phyloP scores from a whole-genome alignment of 192 early-diverging fungal species.

The Podila clonocystis region DNA sequence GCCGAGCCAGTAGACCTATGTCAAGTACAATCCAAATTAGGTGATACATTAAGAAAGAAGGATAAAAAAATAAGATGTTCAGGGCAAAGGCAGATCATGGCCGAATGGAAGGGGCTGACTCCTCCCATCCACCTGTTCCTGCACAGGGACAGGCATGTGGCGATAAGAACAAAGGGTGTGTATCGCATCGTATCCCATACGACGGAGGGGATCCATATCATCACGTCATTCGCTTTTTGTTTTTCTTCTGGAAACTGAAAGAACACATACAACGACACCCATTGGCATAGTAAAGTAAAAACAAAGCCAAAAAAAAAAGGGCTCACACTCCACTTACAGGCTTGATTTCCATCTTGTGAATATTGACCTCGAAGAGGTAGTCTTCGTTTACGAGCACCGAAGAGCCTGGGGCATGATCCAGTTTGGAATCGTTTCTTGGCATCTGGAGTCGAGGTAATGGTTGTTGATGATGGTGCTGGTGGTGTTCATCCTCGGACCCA shows the following conservation, averaged over 20 bases:
- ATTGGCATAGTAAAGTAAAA: not conserved
- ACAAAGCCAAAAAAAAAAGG: not conserved
- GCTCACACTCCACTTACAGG: slow-evolving; percentile 41
- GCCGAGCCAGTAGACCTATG: slow-evolving; percentile 83
- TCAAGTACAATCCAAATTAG: not conserved
- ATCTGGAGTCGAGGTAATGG: slow-evolving; percentile 26
- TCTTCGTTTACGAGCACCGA: slow-evolving; percentile 82
- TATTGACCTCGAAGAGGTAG: slow-evolving; percentile 82
- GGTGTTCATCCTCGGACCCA: slow-evolving; percentile 1
- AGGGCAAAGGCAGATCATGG: too few species aligned
- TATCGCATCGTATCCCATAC: too few species aligned
- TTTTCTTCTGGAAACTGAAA: too few species aligned
- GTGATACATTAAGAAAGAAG: not conserved
- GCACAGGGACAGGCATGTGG: too few species aligned
- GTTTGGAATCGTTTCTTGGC: slow-evolving; percentile 5
- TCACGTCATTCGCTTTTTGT: too few species aligned
- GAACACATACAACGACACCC: not conserved
- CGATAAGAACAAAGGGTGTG: too few species aligned
- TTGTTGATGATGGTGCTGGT: slow-evolving; percentile 2
- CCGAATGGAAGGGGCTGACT: too few species aligned
- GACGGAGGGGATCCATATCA: too few species aligned
- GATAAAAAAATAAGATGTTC: too few species aligned
- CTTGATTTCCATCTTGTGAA: slow-evolving; percentile 70
- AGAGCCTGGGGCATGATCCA: not conserved
- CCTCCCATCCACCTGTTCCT: too few species aligned